Evolutionary conservation across 1,284 basidiomycete species (phyloP).

Genomic region (Dichomitus squalens): DNA sequence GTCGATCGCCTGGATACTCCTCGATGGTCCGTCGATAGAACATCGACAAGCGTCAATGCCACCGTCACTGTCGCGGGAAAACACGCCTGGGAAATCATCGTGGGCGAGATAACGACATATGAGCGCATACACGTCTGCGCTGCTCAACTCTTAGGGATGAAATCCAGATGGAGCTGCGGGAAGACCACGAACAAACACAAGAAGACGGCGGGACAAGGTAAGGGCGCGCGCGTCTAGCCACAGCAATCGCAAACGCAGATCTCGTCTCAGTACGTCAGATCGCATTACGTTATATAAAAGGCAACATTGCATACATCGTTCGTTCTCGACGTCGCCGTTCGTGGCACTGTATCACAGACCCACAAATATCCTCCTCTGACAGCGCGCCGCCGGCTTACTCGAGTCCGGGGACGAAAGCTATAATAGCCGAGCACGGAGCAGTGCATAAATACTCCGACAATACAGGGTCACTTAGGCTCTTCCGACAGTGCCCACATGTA

Average conservation of each 20-base stretch:
- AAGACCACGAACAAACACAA: constrained; percentile 4
- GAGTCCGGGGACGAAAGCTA: too few relatives aligned
- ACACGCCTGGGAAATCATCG: constrained; percentile 4
- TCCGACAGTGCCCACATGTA: constrained; percentile 65
- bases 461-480: constrained; percentile 28
- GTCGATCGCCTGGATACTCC: constrained; percentile 17
- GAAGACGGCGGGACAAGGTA: constrained; percentile 6
- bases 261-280: constrained; percentile 5
- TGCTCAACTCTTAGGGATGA: constrained; percentile 13
- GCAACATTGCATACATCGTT: constrained; percentile 14
- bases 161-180: neutral
- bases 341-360: neutral
- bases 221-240: neutral
- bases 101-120: constrained; percentile 8
- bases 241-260: constrained; percentile 10
- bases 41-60: constrained; percentile 6
- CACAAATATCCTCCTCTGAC: too few relatives aligned
- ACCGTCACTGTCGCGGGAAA: constrained; percentile 6
- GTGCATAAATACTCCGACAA: neutral
- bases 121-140: constrained; percentile 8
- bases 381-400: neutral
- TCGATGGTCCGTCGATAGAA: constrained; percentile 3
- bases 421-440: neutral
- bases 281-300: constrained; percentile 21
- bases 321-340: neutral